Percentiles rank a stretch among this genome's conserved stretches.
Conservation (phyloP, 2,329 filamentous ascomycete genomes). For the Chrysosphaeria jannelii region DNA sequence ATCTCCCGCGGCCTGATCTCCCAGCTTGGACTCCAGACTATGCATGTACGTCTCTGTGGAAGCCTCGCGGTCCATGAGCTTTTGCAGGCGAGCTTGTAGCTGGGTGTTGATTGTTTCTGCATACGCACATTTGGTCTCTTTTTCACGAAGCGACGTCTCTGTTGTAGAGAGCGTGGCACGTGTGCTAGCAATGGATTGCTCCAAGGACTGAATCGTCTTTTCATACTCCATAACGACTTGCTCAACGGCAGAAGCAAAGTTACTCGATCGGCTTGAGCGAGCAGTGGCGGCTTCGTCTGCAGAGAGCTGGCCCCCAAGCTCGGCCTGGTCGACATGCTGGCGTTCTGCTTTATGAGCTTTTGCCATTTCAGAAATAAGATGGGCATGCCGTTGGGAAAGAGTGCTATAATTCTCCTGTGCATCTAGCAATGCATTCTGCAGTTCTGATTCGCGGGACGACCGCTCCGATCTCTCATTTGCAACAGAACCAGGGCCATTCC, state of each 20-base stretch:
- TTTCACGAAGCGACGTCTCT: conserved; percentile 68
- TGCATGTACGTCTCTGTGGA: conserved; percentile 83
- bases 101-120: conserved; percentile 78
- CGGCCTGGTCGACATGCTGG: no score
- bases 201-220: conserved; percentile 84
- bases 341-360: conserved; percentile 46
- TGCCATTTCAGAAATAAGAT: conserved; percentile 76
- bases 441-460: conserved; percentile 53
- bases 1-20: conserved; percentile 70
- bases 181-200: conserved; percentile 73
- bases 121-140: conserved; percentile 79
- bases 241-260: conserved; percentile 84
- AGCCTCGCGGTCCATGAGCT: conserved; percentile 67
- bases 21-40: conserved; percentile 69
- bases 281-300: conserved; percentile 57
- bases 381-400: conserved; percentile 78
- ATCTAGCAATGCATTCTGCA: conserved; percentile 83
- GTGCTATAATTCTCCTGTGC: conserved; percentile 83
- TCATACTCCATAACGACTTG: conserved; percentile 93
- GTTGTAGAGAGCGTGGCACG: conserved; percentile 54
- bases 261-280: conserved; percentile 75
- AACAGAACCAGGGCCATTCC: conserved; percentile 25
- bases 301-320: conserved; percentile 26
- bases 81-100: conserved; percentile 69
- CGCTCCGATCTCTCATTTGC: conserved; percentile 45